Base-by-base conservation (phyloP, 2,329 filamentous ascomycete genomes). In the Apiospora malaysiana region DNA sequence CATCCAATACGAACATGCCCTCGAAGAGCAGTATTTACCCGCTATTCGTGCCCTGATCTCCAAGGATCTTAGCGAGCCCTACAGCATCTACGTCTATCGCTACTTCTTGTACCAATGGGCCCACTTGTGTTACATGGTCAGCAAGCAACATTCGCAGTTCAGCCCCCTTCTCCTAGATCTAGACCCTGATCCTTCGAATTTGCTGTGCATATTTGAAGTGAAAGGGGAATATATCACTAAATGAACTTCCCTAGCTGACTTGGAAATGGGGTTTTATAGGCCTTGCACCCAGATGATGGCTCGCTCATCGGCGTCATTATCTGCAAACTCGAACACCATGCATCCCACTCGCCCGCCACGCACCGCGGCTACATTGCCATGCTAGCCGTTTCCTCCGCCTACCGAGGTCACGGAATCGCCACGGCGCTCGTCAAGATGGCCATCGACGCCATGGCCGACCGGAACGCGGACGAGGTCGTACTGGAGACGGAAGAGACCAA, bases 81-180 rank as follows among this genome's bases (percentile, higher is more conserved):
- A 99, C 82, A 98, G 95, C 83, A 98, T 99, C 80, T 99, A 99
- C 84, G 96, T 99, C 71, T 99, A 98, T 82, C 91, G 96, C 43
- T 99, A 99, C 81, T 99, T 99, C 78, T 85, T 99, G 23, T 97
- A 97, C 79, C 94, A 98, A 88, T 99, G 96, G 96, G 93, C 93
- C 6, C 92, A 98, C 79, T 85, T 99, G n/a, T 99, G 96, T 82
- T 98, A 94, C 82, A 93, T 98, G 91, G 94, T 95, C 83, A 45
- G 79, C 45, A 27, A 45, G 79, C 45, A 27, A n/a, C 51, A 66
- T 40, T 59, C 10, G 3, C 42, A 45, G n/a, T 25, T 47, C 56
- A 42, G 49, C 27, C 32, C 56, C n/a, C 21, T 59, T 18, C 27
- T 59, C 12, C 40, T 42, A 49, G 47, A 16, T 32, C 42, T 25